phyloP scores from a whole-genome alignment of 2,329 filamentous ascomycete genomes.

The Monilinia polystroma region DNA sequence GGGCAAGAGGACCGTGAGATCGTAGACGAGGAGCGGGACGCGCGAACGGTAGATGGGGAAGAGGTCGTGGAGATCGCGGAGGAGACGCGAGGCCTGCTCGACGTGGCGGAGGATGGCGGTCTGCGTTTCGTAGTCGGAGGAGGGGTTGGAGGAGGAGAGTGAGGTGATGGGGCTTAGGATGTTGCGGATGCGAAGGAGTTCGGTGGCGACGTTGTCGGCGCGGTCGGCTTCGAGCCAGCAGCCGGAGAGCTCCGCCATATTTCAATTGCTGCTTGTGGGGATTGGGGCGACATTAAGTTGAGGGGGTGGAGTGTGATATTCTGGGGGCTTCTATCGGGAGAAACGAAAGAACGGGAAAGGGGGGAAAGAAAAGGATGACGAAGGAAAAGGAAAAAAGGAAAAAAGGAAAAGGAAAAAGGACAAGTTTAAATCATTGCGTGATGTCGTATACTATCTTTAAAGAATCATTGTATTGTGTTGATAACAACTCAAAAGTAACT shows the following conservation, averaged over 20 bases:
- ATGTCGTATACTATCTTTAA: background rate
- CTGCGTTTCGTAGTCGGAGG: slow-evolving; percentile 44
- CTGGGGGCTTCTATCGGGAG: background rate
- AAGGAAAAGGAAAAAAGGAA: background rate
- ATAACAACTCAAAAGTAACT: background rate
- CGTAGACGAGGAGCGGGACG: slow-evolving; percentile 52
- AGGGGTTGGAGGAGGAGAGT: background rate
- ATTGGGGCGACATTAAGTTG: slow-evolving; percentile 36
- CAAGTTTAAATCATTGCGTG: background rate
- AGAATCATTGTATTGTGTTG: background rate
- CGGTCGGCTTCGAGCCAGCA: slow-evolving; percentile 56
- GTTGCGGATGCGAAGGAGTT: slow-evolving; percentile 51
- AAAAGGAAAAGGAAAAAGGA: background rate
- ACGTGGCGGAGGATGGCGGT: slow-evolving; percentile 44
- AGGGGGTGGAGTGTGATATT: slow-evolving; percentile 5
- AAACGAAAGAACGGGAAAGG: background rate
- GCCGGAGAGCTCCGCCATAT: slow-evolving; percentile 42
- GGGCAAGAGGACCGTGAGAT: slow-evolving; percentile 57
- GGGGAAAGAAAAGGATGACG: too few species aligned
- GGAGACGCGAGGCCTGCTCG: slow-evolving; percentile 44
- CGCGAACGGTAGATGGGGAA: slow-evolving; percentile 52
- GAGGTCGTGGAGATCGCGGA: slow-evolving; percentile 56
- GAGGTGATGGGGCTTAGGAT: slow-evolving; percentile 45
- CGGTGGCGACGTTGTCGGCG: slow-evolving; percentile 49
- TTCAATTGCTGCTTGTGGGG: background rate